Evolutionary conservation across 2,329 filamentous ascomycete species (phyloP).

Genomic region (Ramichloridium luteum): DNA sequence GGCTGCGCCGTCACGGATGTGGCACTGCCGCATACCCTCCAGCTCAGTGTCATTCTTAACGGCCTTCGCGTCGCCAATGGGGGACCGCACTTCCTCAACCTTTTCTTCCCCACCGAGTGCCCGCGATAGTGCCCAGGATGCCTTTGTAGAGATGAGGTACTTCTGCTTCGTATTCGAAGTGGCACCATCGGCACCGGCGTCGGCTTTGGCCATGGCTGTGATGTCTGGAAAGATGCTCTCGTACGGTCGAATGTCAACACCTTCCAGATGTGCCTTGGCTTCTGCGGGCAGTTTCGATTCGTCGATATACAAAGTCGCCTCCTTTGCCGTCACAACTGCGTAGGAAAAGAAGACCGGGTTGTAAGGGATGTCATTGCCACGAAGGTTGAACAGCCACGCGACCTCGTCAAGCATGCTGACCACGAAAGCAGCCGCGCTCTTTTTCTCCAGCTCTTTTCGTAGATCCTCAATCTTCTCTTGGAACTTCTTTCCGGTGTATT

Average conservation of each 20-base stretch:
- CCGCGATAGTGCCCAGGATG: slow-evolving; percentile 84
- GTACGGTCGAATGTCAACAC: slow-evolving; percentile 70
- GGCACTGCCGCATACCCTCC: slow-evolving; percentile 85
- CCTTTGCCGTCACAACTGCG: slow-evolving; percentile 65
- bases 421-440: slow-evolving; percentile 74
- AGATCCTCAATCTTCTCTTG: slow-evolving; percentile 73
- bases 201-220: slow-evolving; percentile 45
- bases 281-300: slow-evolving; percentile 60
- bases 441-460: slow-evolving; percentile 83
- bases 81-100: slow-evolving; percentile 78
- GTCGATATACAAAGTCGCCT: slow-evolving; percentile 75
- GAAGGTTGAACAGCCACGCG: slow-evolving; percentile 96
- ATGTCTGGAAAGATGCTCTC: slow-evolving; percentile 67
- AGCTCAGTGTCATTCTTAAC: slow-evolving; percentile 86
- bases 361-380: slow-evolving; percentile 90
- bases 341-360: slow-evolving; percentile 99
- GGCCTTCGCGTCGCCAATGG: slow-evolving; percentile 80
- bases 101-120: slow-evolving; percentile 74
- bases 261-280: slow-evolving; percentile 56
- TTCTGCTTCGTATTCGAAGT: slow-evolving; percentile 37
- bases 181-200: slow-evolving; percentile 13
- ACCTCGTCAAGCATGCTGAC: slow-evolving; percentile 94
- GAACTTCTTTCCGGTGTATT: slow-evolving; percentile 72
- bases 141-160: slow-evolving; percentile 75
- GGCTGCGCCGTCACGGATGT: slow-evolving; percentile 85